phyloP scores from a whole-genome alignment of 1,139 yeast genomes.

The Blastobotrys niveus region DNA sequence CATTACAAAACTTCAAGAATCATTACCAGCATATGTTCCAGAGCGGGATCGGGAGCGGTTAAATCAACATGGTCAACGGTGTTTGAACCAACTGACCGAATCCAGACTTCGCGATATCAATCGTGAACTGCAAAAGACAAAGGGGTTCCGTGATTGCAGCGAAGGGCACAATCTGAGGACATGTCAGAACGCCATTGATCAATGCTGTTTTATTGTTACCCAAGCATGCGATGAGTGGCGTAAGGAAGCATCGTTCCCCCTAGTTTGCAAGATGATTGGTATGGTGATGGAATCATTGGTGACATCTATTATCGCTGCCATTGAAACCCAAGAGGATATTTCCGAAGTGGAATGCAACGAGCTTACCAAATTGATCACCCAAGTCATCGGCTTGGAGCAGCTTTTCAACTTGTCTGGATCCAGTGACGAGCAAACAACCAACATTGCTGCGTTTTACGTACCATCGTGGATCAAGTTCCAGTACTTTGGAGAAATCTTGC shows the following conservation, averaged over 20 bases:
- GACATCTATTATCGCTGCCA: constrained; percentile 22
- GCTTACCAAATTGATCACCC: constrained; percentile 26
- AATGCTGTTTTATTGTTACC: constrained; percentile 20
- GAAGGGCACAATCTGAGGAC: constrained; percentile 20
- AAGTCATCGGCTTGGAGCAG: constrained; percentile 25
- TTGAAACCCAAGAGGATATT: constrained; percentile 30
- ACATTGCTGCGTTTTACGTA: constrained; percentile 30
- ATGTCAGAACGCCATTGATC: constrained; percentile 26
- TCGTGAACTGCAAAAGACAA: constrained; percentile 18
- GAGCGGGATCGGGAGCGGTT: constrained; percentile 15
- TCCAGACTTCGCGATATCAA: constrained; percentile 15
- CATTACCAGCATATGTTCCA: constrained; percentile 7
- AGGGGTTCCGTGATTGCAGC: constrained; percentile 25
- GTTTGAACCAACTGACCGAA: constrained; percentile 16
- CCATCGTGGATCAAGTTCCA: constrained; percentile 39
- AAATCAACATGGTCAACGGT: constrained; percentile 16
- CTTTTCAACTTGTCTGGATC: constrained; percentile 20
- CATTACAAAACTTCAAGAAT: constrained; percentile 4
- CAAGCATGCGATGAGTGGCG: constrained; percentile 22
- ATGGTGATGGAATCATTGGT: constrained; percentile 30
- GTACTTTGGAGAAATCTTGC: constrained; percentile 33
- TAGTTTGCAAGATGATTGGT: constrained; percentile 28
- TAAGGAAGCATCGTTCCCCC: constrained; percentile 22
- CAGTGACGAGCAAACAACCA: constrained; percentile 10
- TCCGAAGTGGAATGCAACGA: constrained; percentile 33